Conservation (phyloP, 257 asterid genomes). For the Paulownia fortunei region DNA sequence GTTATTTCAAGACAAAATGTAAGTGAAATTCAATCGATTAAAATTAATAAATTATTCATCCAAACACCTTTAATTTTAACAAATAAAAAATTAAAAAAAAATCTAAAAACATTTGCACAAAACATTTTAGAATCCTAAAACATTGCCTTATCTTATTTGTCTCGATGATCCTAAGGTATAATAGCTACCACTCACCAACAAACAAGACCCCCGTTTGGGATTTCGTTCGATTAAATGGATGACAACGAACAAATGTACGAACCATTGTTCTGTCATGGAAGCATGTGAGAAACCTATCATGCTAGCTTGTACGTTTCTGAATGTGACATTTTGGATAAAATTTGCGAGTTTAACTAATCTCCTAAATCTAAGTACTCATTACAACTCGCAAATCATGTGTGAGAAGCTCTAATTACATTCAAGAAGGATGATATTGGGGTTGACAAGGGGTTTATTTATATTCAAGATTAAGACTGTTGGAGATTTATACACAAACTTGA, state of each 20-base stretch:
- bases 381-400: no score
- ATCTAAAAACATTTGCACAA: neutral
- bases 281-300: neutral
- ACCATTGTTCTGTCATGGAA: neutral
- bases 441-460: no score
- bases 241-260: constrained; percentile 14
- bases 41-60: neutral
- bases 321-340: no score
- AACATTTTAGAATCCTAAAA: neutral
- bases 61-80: neutral
- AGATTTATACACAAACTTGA: no score
- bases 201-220: neutral
- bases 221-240: constrained; percentile 19
- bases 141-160: neutral
- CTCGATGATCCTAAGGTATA: neutral
- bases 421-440: no score
- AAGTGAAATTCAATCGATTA: no score
- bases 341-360: no score
- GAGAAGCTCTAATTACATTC: no score
- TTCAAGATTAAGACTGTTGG: no score
- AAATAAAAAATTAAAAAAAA: neutral
- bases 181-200: neutral
- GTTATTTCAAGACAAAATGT: neutral
- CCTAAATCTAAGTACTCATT: no score
- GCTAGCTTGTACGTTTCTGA: neutral